Conservation (phyloP, 2,329 filamentous ascomycete species). For the Stagonosporopsis rhizophila region DNA sequence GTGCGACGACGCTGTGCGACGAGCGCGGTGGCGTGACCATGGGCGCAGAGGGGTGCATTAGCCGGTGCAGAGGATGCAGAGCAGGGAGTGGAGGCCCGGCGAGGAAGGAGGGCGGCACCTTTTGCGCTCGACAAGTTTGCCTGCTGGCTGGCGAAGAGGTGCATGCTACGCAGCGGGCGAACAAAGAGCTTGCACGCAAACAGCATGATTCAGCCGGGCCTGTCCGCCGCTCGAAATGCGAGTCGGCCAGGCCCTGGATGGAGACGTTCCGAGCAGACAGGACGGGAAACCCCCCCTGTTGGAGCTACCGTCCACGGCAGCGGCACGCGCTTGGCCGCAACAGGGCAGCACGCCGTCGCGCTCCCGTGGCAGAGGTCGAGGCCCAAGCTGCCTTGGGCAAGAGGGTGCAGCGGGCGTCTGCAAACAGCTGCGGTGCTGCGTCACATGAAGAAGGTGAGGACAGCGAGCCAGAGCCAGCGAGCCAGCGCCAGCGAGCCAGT, state of each 20-base stretch:
- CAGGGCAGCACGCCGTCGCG: conserved; percentile 15
- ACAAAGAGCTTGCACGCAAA: not conserved
- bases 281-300: conserved; percentile 16
- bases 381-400: conserved; percentile 19
- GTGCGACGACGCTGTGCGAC: conserved; percentile 14
- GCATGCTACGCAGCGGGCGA: no score
- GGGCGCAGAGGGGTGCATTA: conserved; percentile 11
- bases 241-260: conserved; percentile 2
- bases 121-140: no score
- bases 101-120: no score
- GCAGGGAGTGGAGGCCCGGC: no score
- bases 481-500: no score
- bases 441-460: conserved; percentile 11
- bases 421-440: conserved; percentile 24
- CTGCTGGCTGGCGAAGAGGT: not conserved
- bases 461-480: no score
- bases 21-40: conserved; percentile 14
- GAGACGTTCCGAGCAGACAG: conserved; percentile 8
- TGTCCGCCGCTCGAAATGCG: not conserved
- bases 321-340: conserved; percentile 15
- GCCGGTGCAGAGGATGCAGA: conserved; percentile 15
- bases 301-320: conserved; percentile 20
- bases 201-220: not conserved
- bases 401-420: conserved; percentile 18
- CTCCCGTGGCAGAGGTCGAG: conserved; percentile 24